Evolutionary conservation across 306 rosid species (phyloP).

Genomic region (Inga laurina): DNA sequence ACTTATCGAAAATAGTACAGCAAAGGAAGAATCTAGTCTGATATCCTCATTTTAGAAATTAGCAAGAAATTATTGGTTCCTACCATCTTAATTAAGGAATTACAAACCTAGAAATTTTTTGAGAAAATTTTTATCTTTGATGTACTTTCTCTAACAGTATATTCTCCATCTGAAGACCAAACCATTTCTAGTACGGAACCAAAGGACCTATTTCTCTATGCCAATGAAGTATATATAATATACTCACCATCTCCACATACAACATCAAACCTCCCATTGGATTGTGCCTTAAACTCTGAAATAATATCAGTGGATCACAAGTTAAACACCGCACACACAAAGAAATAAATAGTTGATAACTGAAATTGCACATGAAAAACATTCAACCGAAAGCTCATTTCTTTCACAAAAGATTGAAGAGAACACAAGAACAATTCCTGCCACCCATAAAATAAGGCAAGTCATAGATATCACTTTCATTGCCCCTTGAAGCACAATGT

Average conservation of each 20-base stretch:
- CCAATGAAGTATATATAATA: slow-evolving; percentile 91
- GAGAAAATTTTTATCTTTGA: slow-evolving; percentile 88
- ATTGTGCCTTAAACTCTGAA: slow-evolving; percentile 89
- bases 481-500: slow-evolving; percentile 13
- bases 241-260: slow-evolving; percentile 99
- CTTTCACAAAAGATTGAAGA: slow-evolving; percentile 16
- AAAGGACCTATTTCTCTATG: slow-evolving; percentile 96
- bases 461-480: neutral
- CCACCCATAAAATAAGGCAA: neutral
- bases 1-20: slow-evolving; percentile 9
- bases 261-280: slow-evolving; percentile 97
- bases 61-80: slow-evolving; percentile 11
- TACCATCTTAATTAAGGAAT: slow-evolving; percentile 13
- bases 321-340: slow-evolving; percentile 10
- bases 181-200: slow-evolving; percentile 92
- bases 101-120: slow-evolving; percentile 87
- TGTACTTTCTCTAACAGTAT: slow-evolving; percentile 93
- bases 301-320: slow-evolving; percentile 19
- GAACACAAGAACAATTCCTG: slow-evolving; percentile 15
- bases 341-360: slow-evolving; percentile 17
- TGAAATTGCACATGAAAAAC: slow-evolving; percentile 25
- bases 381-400: slow-evolving; percentile 16
- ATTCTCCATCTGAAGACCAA: slow-evolving; percentile 99
- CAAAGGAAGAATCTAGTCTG: slow-evolving; percentile 3
- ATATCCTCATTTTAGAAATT: slow-evolving; percentile 3